A percentile compares a stretch with the other conserved stretches of the same genome.
These are phyloP conservation scores for Solanum pennellii DNA, from an alignment of 257 asterid species.

Conservation along the genomic window DNA sequence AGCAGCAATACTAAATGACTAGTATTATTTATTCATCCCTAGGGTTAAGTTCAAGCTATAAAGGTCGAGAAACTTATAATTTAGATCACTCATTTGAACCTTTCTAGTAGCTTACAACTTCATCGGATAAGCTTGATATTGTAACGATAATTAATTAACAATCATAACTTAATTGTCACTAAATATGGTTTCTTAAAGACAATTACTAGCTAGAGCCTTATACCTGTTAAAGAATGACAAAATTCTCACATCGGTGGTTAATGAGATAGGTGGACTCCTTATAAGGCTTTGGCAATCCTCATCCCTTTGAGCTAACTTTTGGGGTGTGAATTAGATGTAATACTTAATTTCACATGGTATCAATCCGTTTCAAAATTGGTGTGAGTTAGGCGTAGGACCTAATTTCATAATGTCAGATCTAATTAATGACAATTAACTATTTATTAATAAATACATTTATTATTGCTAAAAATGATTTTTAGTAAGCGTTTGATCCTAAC, in stretches of 20 bases:
- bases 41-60: not conserved
- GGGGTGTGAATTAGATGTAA: too few species aligned
- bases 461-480: not conserved
- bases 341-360: too few species aligned
- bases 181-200: not conserved
- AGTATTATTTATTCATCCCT: not conserved
- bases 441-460: too few species aligned
- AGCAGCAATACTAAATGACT: not conserved
- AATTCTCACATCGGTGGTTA: too few species aligned
- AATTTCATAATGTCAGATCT: too few species aligned
- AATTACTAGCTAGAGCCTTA: not conserved
- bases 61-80: not conserved
- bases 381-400: rapidly evolving
- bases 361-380: too few species aligned
- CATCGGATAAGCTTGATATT: not conserved
- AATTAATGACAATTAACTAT: not conserved
- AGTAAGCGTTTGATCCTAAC: not conserved
- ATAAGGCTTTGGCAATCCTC: too few species aligned
- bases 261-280: too few species aligned
- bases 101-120: not conserved
- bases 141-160: not conserved
- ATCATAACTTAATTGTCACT: not conserved
- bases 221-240: too few species aligned
- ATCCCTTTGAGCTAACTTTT: too few species aligned
- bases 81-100: not conserved